Percentiles rank a stretch among this genome's conserved stretches.
Evolutionary conservation across 75 land plant genomes (phyloP).

Genomic region (Cryptomeria japonica): DNA sequence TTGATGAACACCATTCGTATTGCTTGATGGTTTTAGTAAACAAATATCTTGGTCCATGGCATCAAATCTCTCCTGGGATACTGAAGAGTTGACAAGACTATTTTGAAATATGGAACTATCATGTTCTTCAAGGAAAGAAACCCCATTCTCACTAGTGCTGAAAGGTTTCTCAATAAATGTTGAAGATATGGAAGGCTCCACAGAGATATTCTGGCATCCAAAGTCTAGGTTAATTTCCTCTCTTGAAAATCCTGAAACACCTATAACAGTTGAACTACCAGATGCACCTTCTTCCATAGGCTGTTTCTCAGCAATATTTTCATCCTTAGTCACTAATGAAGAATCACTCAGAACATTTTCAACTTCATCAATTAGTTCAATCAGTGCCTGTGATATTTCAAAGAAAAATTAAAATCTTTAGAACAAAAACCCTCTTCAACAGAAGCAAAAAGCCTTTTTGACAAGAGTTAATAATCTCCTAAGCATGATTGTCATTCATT

Average conservation of each 20-base stretch:
- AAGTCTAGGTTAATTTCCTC: background rate
- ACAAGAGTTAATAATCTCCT: background rate
- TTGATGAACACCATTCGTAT: conserved; percentile 1
- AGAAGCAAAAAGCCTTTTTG: background rate
- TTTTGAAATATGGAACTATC: conserved; percentile 4
- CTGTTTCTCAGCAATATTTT: conserved; percentile 4
- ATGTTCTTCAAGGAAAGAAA: conserved; percentile 4
- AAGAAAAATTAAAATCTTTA: background rate
- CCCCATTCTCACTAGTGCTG: background rate
- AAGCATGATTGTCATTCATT: background rate
- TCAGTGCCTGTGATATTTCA: conserved; percentile 50
- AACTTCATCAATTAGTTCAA: conserved; percentile 85
- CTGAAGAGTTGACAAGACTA: background rate
- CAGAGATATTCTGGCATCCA: background rate
- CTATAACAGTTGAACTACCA: background rate
- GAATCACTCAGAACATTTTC: conserved; percentile 60
- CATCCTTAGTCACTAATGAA: conserved; percentile 1
- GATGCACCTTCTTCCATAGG: background rate
- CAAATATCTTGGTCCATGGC: conserved; percentile 8
- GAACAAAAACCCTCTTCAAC: background rate
- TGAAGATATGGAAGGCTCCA: background rate
- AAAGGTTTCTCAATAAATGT: background rate
- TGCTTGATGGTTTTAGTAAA: background rate
- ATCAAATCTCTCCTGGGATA: background rate
- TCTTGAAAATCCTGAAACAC: background rate